Percentiles rank a stretch among this genome's conserved stretches.
These are phyloP conservation scores for Begonia peltatifolia DNA, from an alignment of 306 rosid species.

Conservation along the genomic window DNA sequence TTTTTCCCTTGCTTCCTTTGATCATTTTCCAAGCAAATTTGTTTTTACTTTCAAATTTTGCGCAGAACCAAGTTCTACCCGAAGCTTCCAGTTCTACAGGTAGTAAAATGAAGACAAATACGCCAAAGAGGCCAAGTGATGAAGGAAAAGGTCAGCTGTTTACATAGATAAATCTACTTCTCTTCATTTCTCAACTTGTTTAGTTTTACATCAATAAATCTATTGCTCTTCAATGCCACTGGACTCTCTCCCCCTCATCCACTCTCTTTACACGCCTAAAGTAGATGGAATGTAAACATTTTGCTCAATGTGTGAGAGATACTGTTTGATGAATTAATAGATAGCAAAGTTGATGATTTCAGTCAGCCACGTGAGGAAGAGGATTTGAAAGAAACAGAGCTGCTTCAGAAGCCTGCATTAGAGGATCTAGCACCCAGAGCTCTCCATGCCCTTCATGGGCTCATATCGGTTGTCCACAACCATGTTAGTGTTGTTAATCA, in stretches of 20 bases:
- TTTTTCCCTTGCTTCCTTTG: neutral
- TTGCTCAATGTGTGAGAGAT: neutral
- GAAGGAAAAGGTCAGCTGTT: slow-evolving; percentile 13
- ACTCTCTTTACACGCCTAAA: too few species aligned
- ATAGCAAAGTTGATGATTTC: slow-evolving; percentile 16
- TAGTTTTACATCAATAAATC: too few species aligned
- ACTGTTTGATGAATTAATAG: slow-evolving; percentile 15
- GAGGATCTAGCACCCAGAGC: slow-evolving; percentile 46
- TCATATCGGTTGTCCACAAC: slow-evolving; percentile 69
- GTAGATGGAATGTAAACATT: too few species aligned
- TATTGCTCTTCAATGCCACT: too few species aligned
- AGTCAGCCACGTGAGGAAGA: slow-evolving; percentile 25
- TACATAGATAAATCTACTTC: too few species aligned
- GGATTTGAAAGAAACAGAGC: slow-evolving; percentile 31
- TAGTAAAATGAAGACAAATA: slow-evolving; percentile 19
- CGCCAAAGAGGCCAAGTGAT: slow-evolving; percentile 15
- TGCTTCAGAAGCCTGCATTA: slow-evolving; percentile 19
- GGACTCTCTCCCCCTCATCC: too few species aligned
- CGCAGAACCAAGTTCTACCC: slow-evolving; percentile 57
- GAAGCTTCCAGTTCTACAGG: slow-evolving; percentile 21
- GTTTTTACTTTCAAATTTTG: slow-evolving; percentile 11
- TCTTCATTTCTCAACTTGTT: too few species aligned
- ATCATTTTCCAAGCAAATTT: neutral
- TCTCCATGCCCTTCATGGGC: slow-evolving; percentile 67
- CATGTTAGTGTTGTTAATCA: slow-evolving; percentile 23